Evolutionary conservation across 1,284 basidiomycete species (phyloP).

Genomic region (Phylloporus sp.): DNA sequence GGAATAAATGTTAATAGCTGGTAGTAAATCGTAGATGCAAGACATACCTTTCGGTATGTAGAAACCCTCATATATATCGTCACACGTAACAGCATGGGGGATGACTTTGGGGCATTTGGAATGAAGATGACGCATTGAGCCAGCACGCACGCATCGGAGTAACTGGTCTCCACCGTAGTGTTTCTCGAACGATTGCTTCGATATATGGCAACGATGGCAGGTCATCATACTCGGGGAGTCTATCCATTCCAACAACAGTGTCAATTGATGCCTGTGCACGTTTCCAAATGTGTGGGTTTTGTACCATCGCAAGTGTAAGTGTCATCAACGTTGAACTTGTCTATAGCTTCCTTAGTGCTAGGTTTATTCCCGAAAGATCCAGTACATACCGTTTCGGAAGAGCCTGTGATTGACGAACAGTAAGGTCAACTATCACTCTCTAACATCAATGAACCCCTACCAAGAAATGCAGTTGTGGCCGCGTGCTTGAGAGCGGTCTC

Average conservation of each 20-base stretch:
- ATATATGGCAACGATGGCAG: constrained; percentile 46
- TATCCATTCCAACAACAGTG: neutral
- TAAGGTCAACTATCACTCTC: no score
- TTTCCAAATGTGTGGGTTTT: constrained; percentile 2
- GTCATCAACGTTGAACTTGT: neutral
- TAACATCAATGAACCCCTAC: no score
- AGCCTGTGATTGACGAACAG: constrained; percentile 7
- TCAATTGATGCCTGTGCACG: constrained; percentile 3
- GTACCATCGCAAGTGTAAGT: constrained; percentile 6
- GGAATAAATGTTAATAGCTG: neutral
- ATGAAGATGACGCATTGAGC: no score
- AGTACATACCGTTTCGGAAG: constrained; percentile 22
- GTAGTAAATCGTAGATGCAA: neutral
- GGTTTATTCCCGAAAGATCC: neutral
- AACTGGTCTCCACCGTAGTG: constrained; percentile 31
- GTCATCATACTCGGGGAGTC: constrained; percentile 51
- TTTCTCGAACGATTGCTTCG: constrained; percentile 47
- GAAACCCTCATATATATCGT: constrained; percentile 26
- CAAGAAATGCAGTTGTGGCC: no score
- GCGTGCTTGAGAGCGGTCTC: no score
- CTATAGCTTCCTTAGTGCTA: neutral
- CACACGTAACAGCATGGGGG: constrained; percentile 9
- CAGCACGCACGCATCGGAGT: constrained; percentile 19
- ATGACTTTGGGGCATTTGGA: constrained; percentile 11
- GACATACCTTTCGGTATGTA: constrained; percentile 34